Conservation (phyloP, 164 flowering plant species). For the Vitis riparia region DNA sequence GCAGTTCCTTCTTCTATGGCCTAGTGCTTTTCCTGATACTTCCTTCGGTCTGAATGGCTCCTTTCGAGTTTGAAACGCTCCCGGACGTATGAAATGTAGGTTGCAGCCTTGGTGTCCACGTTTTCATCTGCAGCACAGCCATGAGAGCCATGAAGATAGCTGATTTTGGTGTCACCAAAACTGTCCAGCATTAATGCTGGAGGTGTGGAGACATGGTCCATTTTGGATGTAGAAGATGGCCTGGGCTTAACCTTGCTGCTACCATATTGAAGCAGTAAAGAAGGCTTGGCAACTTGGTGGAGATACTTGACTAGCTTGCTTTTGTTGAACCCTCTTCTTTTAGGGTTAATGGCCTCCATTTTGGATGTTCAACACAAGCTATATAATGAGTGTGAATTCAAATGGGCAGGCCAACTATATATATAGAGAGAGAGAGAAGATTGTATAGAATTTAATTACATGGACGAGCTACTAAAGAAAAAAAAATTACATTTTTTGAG, state of each 20-base stretch:
- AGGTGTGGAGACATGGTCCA: neutral
- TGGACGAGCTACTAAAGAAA: too few species aligned
- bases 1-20: too few species aligned
- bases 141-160: neutral
- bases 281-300: slow-evolving; percentile 6
- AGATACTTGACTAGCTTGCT: slow-evolving; percentile 21
- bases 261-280: neutral
- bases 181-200: neutral
- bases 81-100: slow-evolving; percentile 26
- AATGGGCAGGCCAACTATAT: too few species aligned
- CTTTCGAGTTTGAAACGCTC: slow-evolving; percentile 27
- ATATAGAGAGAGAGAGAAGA: too few species aligned
- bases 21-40: slow-evolving; percentile 2
- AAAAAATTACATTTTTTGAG: too few species aligned
- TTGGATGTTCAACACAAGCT: neutral
- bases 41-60: neutral
- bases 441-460: too few species aligned
- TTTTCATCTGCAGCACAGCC: slow-evolving; percentile 22
- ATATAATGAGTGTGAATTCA: too few species aligned
- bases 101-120: slow-evolving; percentile 32
- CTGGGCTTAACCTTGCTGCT: slow-evolving; percentile 1
- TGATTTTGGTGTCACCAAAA: neutral
- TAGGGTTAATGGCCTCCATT: slow-evolving; percentile 5
- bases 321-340: slow-evolving; percentile 19
- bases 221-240: neutral